Evolutionary conservation across 148 eudicot genomes (phyloP).

Genomic region (Salicornia ramosissima): DNA sequence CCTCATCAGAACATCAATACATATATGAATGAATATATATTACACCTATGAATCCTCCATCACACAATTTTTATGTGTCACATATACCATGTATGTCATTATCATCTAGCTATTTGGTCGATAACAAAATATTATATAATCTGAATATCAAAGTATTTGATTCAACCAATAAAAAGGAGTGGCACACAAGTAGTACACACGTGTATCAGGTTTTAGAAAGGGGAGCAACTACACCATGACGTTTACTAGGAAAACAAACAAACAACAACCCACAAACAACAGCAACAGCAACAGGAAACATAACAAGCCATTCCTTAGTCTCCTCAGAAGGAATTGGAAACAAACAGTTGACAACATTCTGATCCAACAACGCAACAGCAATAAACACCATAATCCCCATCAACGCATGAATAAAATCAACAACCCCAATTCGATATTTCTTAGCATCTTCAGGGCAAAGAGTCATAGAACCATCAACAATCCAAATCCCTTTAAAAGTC

Average conservation of each 20-base stretch:
- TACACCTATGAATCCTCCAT: no score
- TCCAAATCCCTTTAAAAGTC: constrained; percentile 57
- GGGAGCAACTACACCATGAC: constrained; percentile 63
- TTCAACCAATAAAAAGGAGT: no score
- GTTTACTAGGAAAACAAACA: constrained; percentile 54
- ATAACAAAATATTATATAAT: no score
- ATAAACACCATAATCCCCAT: constrained; percentile 42
- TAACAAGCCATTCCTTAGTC: constrained; percentile 30
- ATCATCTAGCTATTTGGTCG: no score
- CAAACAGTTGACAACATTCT: constrained; percentile 66
- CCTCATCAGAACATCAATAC: no score
- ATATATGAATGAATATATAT: no score
- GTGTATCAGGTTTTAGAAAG: constrained; percentile 49
- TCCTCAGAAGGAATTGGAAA: constrained; percentile 52
- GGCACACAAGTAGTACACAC: no score
- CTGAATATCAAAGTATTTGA: no score
- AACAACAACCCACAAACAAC: constrained; percentile 57
- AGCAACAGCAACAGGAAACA: constrained; percentile 56
- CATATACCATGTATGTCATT: no score
- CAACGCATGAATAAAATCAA: constrained; percentile 63
- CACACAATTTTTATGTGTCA: no score
- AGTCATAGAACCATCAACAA: constrained; percentile 40
- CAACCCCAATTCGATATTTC: constrained; percentile 40
- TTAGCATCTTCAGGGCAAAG: constrained; percentile 30
- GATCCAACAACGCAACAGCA: constrained; percentile 54